Conservation (phyloP, 495 filamentous ascomycete species). For the Evansstolkia leycettana region DNA sequence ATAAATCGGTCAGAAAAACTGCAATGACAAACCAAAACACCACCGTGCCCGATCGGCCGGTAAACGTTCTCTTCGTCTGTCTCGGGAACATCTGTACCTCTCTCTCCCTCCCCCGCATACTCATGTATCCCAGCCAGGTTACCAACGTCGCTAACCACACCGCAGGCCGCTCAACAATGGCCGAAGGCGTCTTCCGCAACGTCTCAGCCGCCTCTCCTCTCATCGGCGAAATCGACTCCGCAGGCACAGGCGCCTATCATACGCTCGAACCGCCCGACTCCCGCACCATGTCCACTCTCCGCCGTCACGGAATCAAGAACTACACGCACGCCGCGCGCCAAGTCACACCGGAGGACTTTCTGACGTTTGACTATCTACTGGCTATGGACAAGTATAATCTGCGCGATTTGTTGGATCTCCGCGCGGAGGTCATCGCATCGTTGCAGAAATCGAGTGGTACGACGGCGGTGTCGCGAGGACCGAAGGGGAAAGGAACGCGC, state of each 20-base stretch:
- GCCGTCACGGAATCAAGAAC: slow-evolving; percentile 56
- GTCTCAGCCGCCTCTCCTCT: slow-evolving; percentile 40
- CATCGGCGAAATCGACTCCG: slow-evolving; percentile 68
- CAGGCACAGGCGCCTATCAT: slow-evolving; percentile 83
- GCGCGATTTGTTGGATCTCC: slow-evolving; percentile 48
- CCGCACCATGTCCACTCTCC: slow-evolving; percentile 74
- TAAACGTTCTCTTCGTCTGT: slow-evolving; percentile 90
- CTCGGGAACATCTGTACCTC: slow-evolving; percentile 85
- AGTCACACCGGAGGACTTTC: slow-evolving; percentile 60
- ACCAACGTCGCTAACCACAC: slow-evolving; percentile 4
- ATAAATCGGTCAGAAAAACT: too few relatives aligned
- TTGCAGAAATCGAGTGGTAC: slow-evolving; percentile 23
- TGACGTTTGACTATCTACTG: slow-evolving; percentile 80
- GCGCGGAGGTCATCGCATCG: slow-evolving; percentile 37
- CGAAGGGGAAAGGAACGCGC: slow-evolving; percentile 13
- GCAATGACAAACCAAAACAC: not conserved
- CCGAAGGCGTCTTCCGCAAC: slow-evolving; percentile 82
- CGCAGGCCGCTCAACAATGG: slow-evolving; percentile 71
- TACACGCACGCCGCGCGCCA: slow-evolving; percentile 71
- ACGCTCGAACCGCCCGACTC: slow-evolving; percentile 59
- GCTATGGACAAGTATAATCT: slow-evolving; percentile 91
- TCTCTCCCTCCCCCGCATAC: slow-evolving; percentile 3
- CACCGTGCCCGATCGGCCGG: slow-evolving; percentile 10
- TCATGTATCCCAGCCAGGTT: slow-evolving; percentile 1
- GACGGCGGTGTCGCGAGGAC: slow-evolving; percentile 9